Evolutionary conservation across 1,139 yeast genomes (phyloP), one percentile per base, ranked within the genome.

Genomic region (Kodamaea fungicola): DNA sequence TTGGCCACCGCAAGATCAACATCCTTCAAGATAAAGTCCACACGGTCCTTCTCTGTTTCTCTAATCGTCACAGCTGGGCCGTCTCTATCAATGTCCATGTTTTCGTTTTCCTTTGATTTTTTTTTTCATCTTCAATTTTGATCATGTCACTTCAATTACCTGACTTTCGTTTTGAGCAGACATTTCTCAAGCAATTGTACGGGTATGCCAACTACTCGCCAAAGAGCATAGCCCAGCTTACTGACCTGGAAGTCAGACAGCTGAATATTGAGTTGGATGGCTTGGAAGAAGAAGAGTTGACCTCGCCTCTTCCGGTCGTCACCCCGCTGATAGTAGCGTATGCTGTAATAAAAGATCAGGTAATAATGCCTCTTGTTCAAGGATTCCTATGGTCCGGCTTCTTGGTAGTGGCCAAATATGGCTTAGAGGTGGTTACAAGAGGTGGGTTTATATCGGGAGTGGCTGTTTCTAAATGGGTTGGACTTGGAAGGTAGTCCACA

Each of bases 1-100:
- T 94, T 94, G 21, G 98, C 98, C 56, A 92, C 71, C 43, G 97
- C 78, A 44, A 94, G 64, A 56, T 92, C 97, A 33, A 89, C 94
- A 54, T 88, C 89, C 40, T 87, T 78, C 43, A 94, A 66, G 37
- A 90, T 88, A 56, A 94, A 85, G 61, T 92, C 96, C 40, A 92
- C 97, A 52, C 81, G 86, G 54, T 90, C 97, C 45, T 74, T 73
- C 33, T 85, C 90, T 22, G 92, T 79, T 51, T 83, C 83, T 61
- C 97, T 80, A 57, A 92, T 92, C 35, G 94, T 89, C 45, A 92
- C 86, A 48, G 86, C 82, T 19, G 97, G 96, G 8, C 74, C 75
- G 37, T 55, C 55, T 30, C 57, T 54, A 41, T 68, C 74, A 46
- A 67, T 62, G 41, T 67, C 73, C 73, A 66, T 68, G 43, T 28